Conservation (phyloP, 179 eudicot genomes). For the Vitellaria paradoxa region DNA sequence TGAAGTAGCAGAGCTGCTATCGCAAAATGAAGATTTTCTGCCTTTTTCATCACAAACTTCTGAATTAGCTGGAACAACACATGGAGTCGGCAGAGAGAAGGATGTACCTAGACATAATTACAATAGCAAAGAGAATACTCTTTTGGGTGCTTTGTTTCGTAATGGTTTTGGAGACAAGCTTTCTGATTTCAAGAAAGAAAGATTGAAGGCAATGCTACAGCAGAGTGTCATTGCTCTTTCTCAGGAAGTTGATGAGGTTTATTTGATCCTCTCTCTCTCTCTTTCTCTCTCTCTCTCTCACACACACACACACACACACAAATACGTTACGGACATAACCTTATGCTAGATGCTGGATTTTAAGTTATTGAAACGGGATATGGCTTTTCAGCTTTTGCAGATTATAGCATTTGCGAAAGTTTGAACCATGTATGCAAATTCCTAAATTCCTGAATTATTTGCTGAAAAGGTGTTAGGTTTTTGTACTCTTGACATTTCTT, state of each 20-base stretch:
- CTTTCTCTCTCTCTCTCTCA: neutral
- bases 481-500: neutral
- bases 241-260: slow-evolving; percentile 75
- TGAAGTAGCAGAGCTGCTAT: slow-evolving; percentile 45
- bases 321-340: neutral
- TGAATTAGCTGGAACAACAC: slow-evolving; percentile 18
- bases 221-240: slow-evolving; percentile 45
- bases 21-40: slow-evolving; percentile 34
- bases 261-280: slow-evolving; percentile 5
- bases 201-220: slow-evolving; percentile 52
- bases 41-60: slow-evolving; percentile 25
- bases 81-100: slow-evolving; percentile 10
- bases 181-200: slow-evolving; percentile 46
- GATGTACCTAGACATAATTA: slow-evolving; percentile 7
- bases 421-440: neutral
- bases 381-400: neutral
- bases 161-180: slow-evolving; percentile 39
- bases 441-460: neutral
- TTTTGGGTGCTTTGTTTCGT: slow-evolving; percentile 35
- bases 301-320: no score
- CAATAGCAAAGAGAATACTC: slow-evolving; percentile 22
- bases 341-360: neutral
- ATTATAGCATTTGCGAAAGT: neutral
- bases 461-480: neutral
- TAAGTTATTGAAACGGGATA: neutral